Evolutionary conservation across 495 filamentous ascomycete species (phyloP), one percentile per base, ranked within the genome.

Genomic region (Daldinia childiae): DNA sequence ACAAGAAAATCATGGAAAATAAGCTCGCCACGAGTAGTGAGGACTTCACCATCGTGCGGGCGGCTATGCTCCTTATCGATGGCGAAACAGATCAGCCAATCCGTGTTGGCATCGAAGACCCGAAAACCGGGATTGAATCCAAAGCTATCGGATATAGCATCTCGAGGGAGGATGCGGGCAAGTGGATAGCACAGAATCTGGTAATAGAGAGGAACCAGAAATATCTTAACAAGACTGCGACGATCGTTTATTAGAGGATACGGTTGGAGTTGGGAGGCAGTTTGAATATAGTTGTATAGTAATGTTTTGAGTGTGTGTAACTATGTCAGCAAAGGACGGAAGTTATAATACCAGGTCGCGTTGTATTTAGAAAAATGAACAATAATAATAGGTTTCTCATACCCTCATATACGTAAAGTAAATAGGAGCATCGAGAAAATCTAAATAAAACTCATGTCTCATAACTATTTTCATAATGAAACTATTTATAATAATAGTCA

Each of bases 1-100:
- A 92, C 72, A 92, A 92, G 83, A 62, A 71, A 66, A 77, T 78
- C 4, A 90, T 90, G 88, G 89, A 91, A 70, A 71, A 79, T 5
- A 48, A 74, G 43, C 70, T 85, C 6, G 69, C 77, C 6, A 74
- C 80, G 36, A 78, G 78, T 54, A 76, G 65, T 32, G 76, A 77
- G 63, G 57, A 73, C 45, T 88, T 80, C 74, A 80, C 85, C 14
- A 75, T 90, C 36, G 74, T 90, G 14, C 78, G 88, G 8, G 43
- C 43, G 4, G 70, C 79, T 4, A 78, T 74, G 34, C 17, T 74
- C 12, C 68, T 79, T 12, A 24, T 55, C 17, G 69, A 77, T 24
- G 77, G 78, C 61, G 78, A 78, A 24, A 71, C 59, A 0, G 71
- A 75, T 2, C 72, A 58, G 52, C 56, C 52, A 27, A 72, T 86